A percentile compares a stretch with the other conserved stretches of the same genome.
phyloP scores from a whole-genome alignment of 2,329 filamentous ascomycete genomes.

The Botrytis aclada region DNA sequence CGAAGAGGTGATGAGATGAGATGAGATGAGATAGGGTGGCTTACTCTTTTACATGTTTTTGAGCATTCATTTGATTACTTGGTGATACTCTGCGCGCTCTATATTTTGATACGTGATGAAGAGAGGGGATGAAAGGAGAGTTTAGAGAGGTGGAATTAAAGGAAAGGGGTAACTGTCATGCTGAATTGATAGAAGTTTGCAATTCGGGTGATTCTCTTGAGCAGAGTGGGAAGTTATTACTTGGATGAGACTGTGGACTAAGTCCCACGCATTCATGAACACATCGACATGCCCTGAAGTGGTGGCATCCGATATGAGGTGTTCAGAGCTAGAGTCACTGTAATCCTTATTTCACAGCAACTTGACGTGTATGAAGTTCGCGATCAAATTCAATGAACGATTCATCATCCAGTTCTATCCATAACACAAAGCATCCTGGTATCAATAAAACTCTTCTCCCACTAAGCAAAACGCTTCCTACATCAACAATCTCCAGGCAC shows the following conservation, averaged over 20 bases:
- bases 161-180: not conserved
- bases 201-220: not conserved
- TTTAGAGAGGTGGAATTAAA: not conserved
- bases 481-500: conserved; percentile 70
- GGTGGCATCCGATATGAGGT: not conserved
- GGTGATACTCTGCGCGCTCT: no score
- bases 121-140: no score
- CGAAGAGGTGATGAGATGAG: no score
- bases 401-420: not conserved
- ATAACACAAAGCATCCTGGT: conserved; percentile 9
- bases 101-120: no score
- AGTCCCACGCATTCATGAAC: not conserved
- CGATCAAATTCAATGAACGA: not conserved
- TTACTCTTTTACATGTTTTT: no score
- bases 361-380: not conserved
- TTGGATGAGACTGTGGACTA: not conserved
- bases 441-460: not conserved
- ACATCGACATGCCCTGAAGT: no score
- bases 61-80: no score
- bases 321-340: not conserved
- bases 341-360: not conserved
- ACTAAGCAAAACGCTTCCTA: conserved; percentile 37
- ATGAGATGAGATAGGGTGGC: not conserved
- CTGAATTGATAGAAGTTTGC: not conserved
- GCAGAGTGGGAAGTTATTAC: no score